These are phyloP conservation scores for Pseudogymnoascus sp. DNA, from an alignment of 2,329 filamentous ascomycete genomes.

Conservation along the genomic window DNA sequence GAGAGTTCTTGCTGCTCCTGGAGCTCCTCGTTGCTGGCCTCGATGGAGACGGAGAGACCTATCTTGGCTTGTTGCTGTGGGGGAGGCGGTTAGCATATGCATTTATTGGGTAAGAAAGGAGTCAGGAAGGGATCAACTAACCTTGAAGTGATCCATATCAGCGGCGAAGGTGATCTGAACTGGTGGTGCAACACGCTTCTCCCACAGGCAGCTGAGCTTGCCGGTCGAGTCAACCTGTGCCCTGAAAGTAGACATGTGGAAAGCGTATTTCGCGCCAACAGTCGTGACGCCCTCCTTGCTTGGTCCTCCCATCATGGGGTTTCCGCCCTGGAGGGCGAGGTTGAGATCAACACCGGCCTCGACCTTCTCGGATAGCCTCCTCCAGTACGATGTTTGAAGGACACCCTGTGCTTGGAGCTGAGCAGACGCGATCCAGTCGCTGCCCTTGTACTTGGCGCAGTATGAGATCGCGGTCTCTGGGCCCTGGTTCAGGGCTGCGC, in stretches of 20 bases:
- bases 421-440: conserved; percentile 86
- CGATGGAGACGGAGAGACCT: conserved; percentile 86
- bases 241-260: conserved; percentile 89
- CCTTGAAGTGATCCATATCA: conserved; percentile 92
- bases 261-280: conserved; percentile 95
- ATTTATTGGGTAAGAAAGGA: neutral
- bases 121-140: conserved; percentile 42
- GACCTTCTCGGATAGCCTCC: conserved; percentile 83
- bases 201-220: conserved; percentile 83
- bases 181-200: conserved; percentile 90
- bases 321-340: conserved; percentile 58
- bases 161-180: conserved; percentile 92
- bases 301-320: conserved; percentile 64
- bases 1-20: conserved; percentile 69
- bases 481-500: conserved; percentile 70
- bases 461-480: conserved; percentile 91
- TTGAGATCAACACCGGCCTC: conserved; percentile 95
- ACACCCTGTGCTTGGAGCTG: conserved; percentile 77
- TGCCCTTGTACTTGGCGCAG: conserved; percentile 80
- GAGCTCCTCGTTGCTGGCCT: conserved; percentile 75
- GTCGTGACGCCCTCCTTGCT: conserved; percentile 83
- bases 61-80: conserved; percentile 86
- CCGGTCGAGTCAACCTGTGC: conserved; percentile 93
- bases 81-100: conserved; percentile 24
- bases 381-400: conserved; percentile 90